Evolutionary conservation across 2,329 filamentous ascomycete species (phyloP).

Genomic region (Diaporthe eres): DNA sequence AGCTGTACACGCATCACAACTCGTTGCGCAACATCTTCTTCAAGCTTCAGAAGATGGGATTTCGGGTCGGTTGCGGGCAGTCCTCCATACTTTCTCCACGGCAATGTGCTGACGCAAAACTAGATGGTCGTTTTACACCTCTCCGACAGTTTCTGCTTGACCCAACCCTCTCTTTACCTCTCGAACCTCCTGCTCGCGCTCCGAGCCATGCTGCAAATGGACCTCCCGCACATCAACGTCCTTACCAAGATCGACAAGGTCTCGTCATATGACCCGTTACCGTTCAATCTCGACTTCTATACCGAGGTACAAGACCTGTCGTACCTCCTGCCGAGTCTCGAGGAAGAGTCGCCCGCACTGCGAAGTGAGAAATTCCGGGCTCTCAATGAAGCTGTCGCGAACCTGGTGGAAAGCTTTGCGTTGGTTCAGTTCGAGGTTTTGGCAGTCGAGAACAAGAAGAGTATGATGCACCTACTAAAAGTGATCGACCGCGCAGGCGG

Average conservation of each 20-base stretch:
- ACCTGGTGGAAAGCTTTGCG: slow-evolving; percentile 89
- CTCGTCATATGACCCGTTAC: slow-evolving; percentile 84
- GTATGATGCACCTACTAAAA: slow-evolving; percentile 92
- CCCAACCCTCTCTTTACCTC: slow-evolving; percentile 93
- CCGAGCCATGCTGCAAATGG: slow-evolving; percentile 97
- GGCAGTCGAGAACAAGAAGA: slow-evolving; percentile 96
- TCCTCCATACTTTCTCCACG: slow-evolving; percentile 14
- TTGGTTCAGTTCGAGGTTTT: slow-evolving; percentile 94
- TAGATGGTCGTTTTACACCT: slow-evolving; percentile 95
- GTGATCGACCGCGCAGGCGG: slow-evolving; percentile 93
- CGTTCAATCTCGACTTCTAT: slow-evolving; percentile 97
- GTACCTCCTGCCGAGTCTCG: slow-evolving; percentile 85
- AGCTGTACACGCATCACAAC: slow-evolving; percentile 95
- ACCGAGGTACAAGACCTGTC: slow-evolving; percentile 95
- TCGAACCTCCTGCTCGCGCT: slow-evolving; percentile 94
- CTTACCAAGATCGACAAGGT: slow-evolving; percentile 98
- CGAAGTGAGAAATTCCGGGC: slow-evolving; percentile 83
- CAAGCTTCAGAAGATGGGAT: slow-evolving; percentile 89
- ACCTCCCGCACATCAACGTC: slow-evolving; percentile 95
- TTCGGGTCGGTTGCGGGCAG: slow-evolving; percentile 76
- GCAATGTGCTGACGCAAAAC: background rate
- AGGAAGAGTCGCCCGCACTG: slow-evolving; percentile 80
- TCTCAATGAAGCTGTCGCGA: slow-evolving; percentile 88
- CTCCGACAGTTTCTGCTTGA: slow-evolving; percentile 93
- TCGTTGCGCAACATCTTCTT: slow-evolving; percentile 94